These are phyloP conservation scores for Crocinoboletus sp. DNA, from an alignment of 1,284 basidiomycete species.

Conservation along the genomic window DNA sequence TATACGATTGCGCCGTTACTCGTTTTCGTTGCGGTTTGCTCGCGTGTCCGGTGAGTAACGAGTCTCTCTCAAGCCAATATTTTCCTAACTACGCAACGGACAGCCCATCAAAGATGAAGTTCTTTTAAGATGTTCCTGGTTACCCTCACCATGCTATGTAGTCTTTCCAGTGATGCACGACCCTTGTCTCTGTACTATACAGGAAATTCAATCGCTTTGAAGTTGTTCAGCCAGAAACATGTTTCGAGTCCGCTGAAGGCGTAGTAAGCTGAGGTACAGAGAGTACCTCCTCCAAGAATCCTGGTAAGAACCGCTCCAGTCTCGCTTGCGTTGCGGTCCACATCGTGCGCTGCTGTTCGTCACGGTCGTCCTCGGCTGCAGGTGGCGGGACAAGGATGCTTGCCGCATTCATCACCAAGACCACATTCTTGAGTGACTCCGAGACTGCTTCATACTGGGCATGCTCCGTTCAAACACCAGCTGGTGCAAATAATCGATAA, in stretches of 20 bases:
- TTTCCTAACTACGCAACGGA: constrained; percentile 3
- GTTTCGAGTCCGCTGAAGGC: constrained; percentile 15
- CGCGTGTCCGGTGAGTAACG: constrained; percentile 42
- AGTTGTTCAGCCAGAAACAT: constrained; percentile 12
- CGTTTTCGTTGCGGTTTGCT: constrained; percentile 37
- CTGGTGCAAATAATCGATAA: too few relatives aligned
- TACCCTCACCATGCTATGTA: neutral
- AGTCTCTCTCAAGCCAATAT: neutral
- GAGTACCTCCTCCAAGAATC: constrained; percentile 76
- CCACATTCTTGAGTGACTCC: constrained; percentile 95
- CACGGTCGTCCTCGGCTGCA: constrained; percentile 46
- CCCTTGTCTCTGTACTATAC: constrained; percentile 3
- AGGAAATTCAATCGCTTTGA: constrained; percentile 4
- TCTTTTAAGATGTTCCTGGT: constrained; percentile 29
- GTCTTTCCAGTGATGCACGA: neutral
- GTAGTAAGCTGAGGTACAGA: constrained; percentile 33
- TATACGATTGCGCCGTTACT: constrained; percentile 52
- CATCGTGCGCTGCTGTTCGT: constrained; percentile 66
- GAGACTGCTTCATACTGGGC: constrained; percentile 87
- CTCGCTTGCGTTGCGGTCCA: constrained; percentile 84
- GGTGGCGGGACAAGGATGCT: constrained; percentile 75
- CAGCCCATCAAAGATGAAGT: constrained; percentile 51
- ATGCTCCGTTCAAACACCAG: constrained; percentile 14
- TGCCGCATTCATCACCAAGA: constrained; percentile 94
- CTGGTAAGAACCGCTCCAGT: constrained; percentile 86